Conservation (phyloP, 1,139 yeast species). For the Yamadazyma triangularis region DNA sequence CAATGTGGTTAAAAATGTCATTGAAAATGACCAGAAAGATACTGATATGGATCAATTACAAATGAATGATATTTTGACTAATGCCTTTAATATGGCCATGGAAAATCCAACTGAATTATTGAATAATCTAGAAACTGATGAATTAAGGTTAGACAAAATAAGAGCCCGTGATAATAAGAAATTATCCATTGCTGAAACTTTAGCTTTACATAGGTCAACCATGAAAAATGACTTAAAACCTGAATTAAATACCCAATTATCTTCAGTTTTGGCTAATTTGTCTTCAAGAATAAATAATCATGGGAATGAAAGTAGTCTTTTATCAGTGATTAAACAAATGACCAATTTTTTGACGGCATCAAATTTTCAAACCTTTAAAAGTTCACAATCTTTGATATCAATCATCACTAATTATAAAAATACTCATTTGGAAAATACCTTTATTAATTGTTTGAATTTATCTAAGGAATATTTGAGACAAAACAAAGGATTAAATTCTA, state of each 20-base stretch:
- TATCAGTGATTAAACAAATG: constrained; percentile 39
- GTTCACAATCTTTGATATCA: constrained; percentile 13
- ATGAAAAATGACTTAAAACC: constrained; percentile 13
- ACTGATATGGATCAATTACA: constrained; percentile 48
- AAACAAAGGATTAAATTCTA: constrained; percentile 7
- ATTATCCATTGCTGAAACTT: constrained; percentile 60
- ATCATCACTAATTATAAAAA: constrained; percentile 19
- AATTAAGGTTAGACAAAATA: constrained; percentile 8
- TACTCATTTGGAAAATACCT: constrained; percentile 19
- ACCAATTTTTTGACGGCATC: constrained; percentile 32
- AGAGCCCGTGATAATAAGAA: constrained; percentile 17
- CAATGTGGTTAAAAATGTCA: constrained; percentile 21
- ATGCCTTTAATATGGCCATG: constrained; percentile 70
- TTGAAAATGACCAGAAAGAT: constrained; percentile 22
- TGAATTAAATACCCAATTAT: constrained; percentile 24
- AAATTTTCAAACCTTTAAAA: constrained; percentile 14
- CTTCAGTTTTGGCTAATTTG: constrained; percentile 19
- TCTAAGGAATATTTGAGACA: constrained; percentile 34
- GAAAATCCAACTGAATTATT: constrained; percentile 57
- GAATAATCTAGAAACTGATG: constrained; percentile 42
- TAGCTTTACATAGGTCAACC: constrained; percentile 51
- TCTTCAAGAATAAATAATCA: constrained; percentile 20
- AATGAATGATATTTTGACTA: constrained; percentile 66
- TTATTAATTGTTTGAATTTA: constrained; percentile 32
- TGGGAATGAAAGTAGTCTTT: constrained; percentile 17